These are phyloP conservation scores for Ilex paraguariensis DNA, from an alignment of 305 asterid genomes.

Conservation along the genomic window DNA sequence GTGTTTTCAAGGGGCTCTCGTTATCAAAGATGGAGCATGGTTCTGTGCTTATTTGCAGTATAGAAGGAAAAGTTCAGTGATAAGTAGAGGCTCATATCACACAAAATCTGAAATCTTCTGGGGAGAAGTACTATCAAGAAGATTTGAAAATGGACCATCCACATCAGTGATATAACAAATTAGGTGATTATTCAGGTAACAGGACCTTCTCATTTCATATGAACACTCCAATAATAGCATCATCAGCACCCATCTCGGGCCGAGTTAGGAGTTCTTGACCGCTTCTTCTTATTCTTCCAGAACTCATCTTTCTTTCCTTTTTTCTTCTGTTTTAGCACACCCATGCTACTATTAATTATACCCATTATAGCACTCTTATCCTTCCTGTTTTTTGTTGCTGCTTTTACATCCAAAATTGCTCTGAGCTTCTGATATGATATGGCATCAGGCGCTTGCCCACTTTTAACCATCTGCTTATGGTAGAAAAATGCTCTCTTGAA, in stretches of 20 bases:
- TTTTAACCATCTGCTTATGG: constrained; percentile 86
- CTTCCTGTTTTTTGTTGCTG: constrained; percentile 67
- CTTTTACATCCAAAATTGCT: constrained; percentile 71
- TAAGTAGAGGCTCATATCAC: too few species aligned
- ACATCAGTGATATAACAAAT: too few species aligned
- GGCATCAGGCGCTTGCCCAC: constrained; percentile 76
- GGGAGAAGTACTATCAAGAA: too few species aligned
- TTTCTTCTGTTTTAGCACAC: constrained; percentile 62
- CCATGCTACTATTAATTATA: constrained; percentile 64
- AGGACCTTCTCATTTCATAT: too few species aligned
- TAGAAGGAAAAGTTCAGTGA: too few species aligned
- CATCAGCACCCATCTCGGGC: constrained; percentile 14
- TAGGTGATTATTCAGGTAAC: too few species aligned
- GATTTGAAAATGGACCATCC: too few species aligned
- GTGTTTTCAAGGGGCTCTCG: too few species aligned
- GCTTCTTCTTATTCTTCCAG: constrained; percentile 55
- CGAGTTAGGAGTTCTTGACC: constrained; percentile 28
- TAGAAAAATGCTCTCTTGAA: constrained; percentile 86
- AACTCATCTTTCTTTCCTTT: constrained; percentile 70
- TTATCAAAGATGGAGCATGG: too few species aligned
- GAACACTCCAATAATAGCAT: too few species aligned
- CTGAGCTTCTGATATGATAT: constrained; percentile 76
- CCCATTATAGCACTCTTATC: constrained; percentile 91
- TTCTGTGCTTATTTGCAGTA: too few species aligned
- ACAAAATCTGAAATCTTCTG: too few species aligned